Conservation (phyloP, 768 basidiomycete genomes). For the Panellus pusillus region DNA sequence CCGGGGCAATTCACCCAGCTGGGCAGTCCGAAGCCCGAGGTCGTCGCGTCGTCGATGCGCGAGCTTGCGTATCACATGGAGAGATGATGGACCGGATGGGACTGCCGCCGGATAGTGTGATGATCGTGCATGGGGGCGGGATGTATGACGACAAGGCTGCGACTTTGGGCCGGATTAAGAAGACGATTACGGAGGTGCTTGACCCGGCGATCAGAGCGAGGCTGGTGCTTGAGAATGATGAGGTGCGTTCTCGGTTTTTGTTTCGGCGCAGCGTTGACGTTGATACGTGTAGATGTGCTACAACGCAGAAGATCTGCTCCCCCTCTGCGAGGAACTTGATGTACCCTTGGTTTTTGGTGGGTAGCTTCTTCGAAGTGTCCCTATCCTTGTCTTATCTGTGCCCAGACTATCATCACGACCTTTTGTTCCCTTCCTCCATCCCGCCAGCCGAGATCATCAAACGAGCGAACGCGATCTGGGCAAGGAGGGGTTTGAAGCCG, state of each 20-base stretch:
- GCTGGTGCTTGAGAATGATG: conserved; percentile 92
- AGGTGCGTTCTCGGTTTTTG: conserved; percentile 45
- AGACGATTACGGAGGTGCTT: conserved; percentile 60
- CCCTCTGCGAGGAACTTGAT: conserved; percentile 79
- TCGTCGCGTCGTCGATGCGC: conserved; percentile 72
- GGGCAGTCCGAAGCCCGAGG: conserved; percentile 74
- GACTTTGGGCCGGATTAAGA: conserved; percentile 71
- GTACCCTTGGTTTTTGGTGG: conserved; percentile 68
- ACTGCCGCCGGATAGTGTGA: conserved; percentile 78
- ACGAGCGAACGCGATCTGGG: conserved; percentile 75
- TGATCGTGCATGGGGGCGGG: conserved; percentile 86
- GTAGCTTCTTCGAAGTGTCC: conserved; percentile 28
- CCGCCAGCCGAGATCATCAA: conserved; percentile 67
- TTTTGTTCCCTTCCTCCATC: conserved; percentile 59
- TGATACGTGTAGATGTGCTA: conserved; percentile 62
- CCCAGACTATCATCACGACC: conserved; percentile 81
- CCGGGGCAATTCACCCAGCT: conserved; percentile 87
- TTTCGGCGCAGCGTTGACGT: not conserved
- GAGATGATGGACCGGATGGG: conserved; percentile 88
- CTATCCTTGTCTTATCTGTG: conserved; percentile 31
- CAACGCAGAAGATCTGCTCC: conserved; percentile 85
- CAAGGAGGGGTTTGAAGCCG: conserved; percentile 72
- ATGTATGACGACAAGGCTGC: conserved; percentile 78
- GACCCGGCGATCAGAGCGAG: conserved; percentile 65
- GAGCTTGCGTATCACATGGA: conserved; percentile 86